A percentile compares a stretch with the other conserved stretches of the same genome.
These are phyloP conservation scores for Eucalyptus grandis DNA, from an alignment of 345 rosid species.

Conservation along the genomic window DNA sequence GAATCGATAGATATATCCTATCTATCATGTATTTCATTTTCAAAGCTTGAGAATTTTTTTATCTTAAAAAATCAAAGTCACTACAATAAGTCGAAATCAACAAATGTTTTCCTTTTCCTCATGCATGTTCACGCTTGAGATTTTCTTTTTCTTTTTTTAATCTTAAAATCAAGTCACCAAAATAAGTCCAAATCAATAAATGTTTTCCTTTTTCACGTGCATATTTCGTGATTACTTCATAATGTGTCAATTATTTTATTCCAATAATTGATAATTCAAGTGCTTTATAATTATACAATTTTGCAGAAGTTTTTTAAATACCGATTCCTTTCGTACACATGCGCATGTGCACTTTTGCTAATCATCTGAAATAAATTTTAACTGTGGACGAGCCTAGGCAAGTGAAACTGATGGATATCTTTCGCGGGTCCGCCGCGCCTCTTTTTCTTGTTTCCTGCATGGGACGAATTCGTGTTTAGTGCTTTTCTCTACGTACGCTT, in stretches of 20 bases:
- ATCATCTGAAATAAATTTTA: neutral
- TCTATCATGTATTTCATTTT: neutral
- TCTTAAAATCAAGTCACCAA: neutral
- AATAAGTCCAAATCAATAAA: neutral
- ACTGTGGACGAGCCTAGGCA: neutral
- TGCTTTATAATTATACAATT: neutral
- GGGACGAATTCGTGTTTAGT: neutral
- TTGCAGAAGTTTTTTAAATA: accelerated
- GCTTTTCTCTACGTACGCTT: neutral
- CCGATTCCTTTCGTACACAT: neutral
- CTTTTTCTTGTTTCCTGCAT: neutral
- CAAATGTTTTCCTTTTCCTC: neutral
- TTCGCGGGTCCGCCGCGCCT: neutral
- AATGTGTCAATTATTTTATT: neutral
- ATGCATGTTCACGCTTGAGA: neutral
- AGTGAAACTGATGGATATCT: neutral
- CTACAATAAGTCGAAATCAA: neutral
- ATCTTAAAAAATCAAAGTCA: neutral
- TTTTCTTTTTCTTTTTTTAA: neutral
- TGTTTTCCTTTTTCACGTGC: neutral
- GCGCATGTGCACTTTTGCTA: neutral
- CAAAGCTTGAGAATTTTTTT: neutral
- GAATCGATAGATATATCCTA: neutral
- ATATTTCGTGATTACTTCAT: neutral
- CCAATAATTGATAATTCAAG: neutral